phyloP scores from a whole-genome alignment of 352 stramenopile genomes.

The Vaucheria bursata region DNA sequence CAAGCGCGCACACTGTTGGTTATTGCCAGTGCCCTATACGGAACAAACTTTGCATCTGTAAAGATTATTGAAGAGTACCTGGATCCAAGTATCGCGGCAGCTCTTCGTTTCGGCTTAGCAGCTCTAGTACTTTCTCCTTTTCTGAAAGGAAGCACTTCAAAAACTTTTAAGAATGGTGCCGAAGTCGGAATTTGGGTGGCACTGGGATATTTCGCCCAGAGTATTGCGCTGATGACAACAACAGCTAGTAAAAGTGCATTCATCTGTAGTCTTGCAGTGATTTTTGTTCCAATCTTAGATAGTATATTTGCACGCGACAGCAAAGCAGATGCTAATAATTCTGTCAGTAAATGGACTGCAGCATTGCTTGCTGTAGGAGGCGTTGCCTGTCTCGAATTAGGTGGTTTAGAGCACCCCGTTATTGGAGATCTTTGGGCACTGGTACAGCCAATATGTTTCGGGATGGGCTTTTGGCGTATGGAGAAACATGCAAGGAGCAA shows the following conservation, averaged over 20 bases:
- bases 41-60: slow-evolving; percentile 46
- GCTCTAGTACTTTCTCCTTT: slow-evolving; percentile 27
- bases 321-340: background rate
- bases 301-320: slow-evolving; percentile 3
- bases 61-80: slow-evolving; percentile 44
- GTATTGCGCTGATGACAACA: slow-evolving; percentile 31
- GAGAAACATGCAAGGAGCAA: slow-evolving; percentile 18
- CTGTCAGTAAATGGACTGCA: background rate
- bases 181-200: slow-evolving; percentile 34
- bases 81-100: slow-evolving; percentile 34
- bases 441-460: slow-evolving; percentile 46
- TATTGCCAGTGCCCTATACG: slow-evolving; percentile 20
- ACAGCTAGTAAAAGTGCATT: slow-evolving; percentile 46
- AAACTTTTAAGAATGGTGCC: slow-evolving; percentile 19
- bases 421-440: slow-evolving; percentile 44
- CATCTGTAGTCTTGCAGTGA: slow-evolving; percentile 48
- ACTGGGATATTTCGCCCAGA: slow-evolving; percentile 42
- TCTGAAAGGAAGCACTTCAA: slow-evolving; percentile 13
- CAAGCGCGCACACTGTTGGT: background rate
- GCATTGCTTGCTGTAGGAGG: slow-evolving; percentile 35
- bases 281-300: slow-evolving; percentile 44
- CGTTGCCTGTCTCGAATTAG: slow-evolving; percentile 43
- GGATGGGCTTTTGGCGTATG: slow-evolving; percentile 39
- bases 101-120: slow-evolving; percentile 36
- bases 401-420: slow-evolving; percentile 14